Base-by-base conservation (phyloP, 2,329 filamentous ascomycete genomes). In the Alternaria sp. region DNA sequence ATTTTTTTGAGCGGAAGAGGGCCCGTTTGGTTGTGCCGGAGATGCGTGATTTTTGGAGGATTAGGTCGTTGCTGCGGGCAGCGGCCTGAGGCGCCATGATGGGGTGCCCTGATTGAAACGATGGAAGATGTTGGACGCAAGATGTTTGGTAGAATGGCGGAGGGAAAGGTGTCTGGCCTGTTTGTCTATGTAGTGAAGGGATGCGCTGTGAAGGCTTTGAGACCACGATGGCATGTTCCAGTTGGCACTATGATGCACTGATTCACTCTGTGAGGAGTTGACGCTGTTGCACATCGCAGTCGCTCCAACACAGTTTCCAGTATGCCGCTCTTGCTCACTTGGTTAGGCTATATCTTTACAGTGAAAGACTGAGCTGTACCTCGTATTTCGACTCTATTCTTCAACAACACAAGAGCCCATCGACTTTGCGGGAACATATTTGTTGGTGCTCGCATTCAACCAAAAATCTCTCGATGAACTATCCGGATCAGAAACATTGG, bases 191-290 rank as follows among this genome's bases (percentile, higher is more conserved):
- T 15, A 25, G 44, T 15, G 44, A 46, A 46, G 12, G 44, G 44
- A 5, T 46, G 12, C 21, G 8, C 44, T 25, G 28, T 19, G 32
- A 43, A 54, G 36, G 36, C 21, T n/a, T 62, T 13, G 50, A 52
- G 26, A 59, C 45, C 52, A 54, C 32, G 57, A 61, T 21, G 44
- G 52, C 36, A 61, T 28, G 52, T 57, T 28, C 47, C 61, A 13
- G 50, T 51, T 25, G 50, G 43, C 17, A 26, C 28, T 4, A n/a
- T 45, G 30, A 21, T 13, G 17, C 44, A 46, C 21, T 23, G 12
- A 46, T 46, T 25, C 19, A 46, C 44, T 46, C 44, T 46, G 44
- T 23, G 44, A 23, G 36, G n/a, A 21, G 19, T n/a, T 15, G 19
- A 1, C 19, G 12, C 13, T 46, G 12, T 2, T 46, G 12, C 21